Evolutionary conservation across 2,329 filamentous ascomycete genomes (phyloP).

Genomic region (Juglanconis juglandina): DNA sequence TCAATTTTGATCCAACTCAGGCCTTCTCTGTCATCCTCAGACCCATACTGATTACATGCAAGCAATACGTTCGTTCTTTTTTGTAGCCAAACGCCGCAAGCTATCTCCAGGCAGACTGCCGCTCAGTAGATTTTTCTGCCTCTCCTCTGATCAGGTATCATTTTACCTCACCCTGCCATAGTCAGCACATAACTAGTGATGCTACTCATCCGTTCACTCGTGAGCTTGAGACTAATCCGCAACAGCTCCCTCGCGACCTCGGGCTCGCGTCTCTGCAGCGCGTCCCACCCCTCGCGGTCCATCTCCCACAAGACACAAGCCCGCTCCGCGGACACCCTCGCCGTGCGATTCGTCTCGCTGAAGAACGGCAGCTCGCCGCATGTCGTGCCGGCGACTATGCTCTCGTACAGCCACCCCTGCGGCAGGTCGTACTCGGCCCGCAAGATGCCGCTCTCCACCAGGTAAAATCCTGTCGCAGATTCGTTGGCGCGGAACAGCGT

Average conservation of each 20-base stretch:
- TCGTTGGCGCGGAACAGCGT: constrained; percentile 78
- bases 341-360: constrained; percentile 81
- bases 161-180: constrained; percentile 38
- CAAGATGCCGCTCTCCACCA: constrained; percentile 84
- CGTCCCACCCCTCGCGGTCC: constrained; percentile 66
- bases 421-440: constrained; percentile 87
- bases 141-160: not conserved
- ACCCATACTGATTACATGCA: not conserved
- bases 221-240: constrained; percentile 85
- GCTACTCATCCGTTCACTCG: constrained; percentile 81
- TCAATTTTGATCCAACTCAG: no score
- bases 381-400: constrained; percentile 89
- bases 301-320: constrained; percentile 82
- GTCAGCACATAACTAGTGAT: constrained; percentile 57
- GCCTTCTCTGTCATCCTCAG: not conserved
- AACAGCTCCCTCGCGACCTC: constrained; percentile 82
- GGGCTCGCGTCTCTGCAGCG: constrained; percentile 67
- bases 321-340: constrained; percentile 78
- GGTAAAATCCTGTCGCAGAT: constrained; percentile 76
- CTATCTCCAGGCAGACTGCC: not conserved
- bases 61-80: not conserved
- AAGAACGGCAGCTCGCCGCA: constrained; percentile 97
- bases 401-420: constrained; percentile 84
- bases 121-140: not conserved
- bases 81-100: not conserved